These are phyloP conservation scores for Xylariaceae sp. DNA, from an alignment of 2,329 filamentous ascomycete species.

Conservation along the genomic window DNA sequence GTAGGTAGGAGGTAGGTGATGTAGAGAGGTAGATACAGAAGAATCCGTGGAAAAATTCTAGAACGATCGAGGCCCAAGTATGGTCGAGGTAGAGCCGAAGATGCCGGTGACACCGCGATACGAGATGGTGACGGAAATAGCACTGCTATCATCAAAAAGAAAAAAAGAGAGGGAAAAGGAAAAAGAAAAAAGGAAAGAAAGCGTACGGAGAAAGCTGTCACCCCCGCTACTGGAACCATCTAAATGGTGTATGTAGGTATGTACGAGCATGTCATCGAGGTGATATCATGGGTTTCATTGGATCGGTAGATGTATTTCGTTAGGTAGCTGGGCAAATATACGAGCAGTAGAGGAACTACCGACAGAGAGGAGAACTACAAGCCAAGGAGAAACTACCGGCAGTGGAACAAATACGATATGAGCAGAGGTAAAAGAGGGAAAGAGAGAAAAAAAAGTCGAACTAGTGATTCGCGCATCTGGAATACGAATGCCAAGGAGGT, in stretches of 20 bases:
- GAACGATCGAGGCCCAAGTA: not conserved
- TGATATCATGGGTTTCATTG: not conserved
- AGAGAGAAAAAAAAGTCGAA: too few species aligned
- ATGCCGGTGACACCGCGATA: not conserved
- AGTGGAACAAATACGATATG: too few species aligned
- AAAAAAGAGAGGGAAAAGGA: too few species aligned
- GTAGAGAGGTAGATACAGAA: too few species aligned
- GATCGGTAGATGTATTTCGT: not conserved
- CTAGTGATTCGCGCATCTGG: conserved; percentile 13
- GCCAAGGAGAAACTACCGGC: too few species aligned
- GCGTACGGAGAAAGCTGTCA: not conserved
- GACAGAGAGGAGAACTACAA: too few species aligned
- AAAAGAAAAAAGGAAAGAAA: not conserved
- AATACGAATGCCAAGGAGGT: conserved; percentile 18
- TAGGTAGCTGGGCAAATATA: not conserved
- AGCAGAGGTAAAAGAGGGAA: too few species aligned
- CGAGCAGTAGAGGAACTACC: not conserved
- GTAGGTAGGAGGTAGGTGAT: too few species aligned
- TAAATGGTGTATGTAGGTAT: too few species aligned
- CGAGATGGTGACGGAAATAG: not conserved
- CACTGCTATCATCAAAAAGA: not conserved
- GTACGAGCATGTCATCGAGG: not conserved
- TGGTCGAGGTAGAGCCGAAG: not conserved
- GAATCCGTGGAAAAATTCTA: not conserved
- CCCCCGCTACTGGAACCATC: not conserved